A percentile compares a stretch with the other conserved stretches of the same genome.
Evolutionary conservation across 176 grass and related monocot genomes (phyloP).

Genomic region (Oryza coarctata): DNA sequence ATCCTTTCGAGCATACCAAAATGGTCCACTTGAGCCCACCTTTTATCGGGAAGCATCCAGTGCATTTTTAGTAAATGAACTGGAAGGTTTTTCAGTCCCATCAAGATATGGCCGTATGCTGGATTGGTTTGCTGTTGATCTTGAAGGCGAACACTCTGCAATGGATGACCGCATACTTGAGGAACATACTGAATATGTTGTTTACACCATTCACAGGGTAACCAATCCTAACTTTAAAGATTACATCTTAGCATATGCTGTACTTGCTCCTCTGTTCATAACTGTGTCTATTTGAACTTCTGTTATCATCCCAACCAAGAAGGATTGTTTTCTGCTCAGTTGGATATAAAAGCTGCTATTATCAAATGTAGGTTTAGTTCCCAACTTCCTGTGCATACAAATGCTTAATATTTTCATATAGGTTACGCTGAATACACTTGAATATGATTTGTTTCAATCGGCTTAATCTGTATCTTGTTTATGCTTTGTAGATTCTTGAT

Average conservation of each 20-base stretch:
- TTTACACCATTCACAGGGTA: conserved; percentile 94
- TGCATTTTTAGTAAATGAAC: conserved; percentile 34
- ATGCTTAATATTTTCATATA: neutral
- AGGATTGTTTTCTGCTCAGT: conserved; percentile 15
- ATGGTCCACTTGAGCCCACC: conserved; percentile 71
- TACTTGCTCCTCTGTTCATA: neutral
- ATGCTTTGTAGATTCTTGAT: conserved; percentile 79
- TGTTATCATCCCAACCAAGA: neutral
- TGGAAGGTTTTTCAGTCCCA: conserved; percentile 58
- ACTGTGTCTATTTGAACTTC: neutral
- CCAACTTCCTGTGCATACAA: neutral
- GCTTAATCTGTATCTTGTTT: conserved; percentile 18
- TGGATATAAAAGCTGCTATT: neutral
- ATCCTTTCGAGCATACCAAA: conserved; percentile 85
- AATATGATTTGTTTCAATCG: neutral
- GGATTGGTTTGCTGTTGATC: conserved; percentile 95
- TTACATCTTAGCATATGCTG: conserved; percentile 19
- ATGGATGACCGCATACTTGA: conserved; percentile 95
- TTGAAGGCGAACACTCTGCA: conserved; percentile 97
- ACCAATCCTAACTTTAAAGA: conserved; percentile 27
- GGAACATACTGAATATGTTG: conserved; percentile 96
- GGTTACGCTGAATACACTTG: neutral
- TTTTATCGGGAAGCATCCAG: conserved; percentile 81
- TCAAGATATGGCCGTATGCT: conserved; percentile 58
- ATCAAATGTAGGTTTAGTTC: neutral